Conservation (phyloP, 2,329 filamentous ascomycete genomes). For the Monilinia laxa region DNA sequence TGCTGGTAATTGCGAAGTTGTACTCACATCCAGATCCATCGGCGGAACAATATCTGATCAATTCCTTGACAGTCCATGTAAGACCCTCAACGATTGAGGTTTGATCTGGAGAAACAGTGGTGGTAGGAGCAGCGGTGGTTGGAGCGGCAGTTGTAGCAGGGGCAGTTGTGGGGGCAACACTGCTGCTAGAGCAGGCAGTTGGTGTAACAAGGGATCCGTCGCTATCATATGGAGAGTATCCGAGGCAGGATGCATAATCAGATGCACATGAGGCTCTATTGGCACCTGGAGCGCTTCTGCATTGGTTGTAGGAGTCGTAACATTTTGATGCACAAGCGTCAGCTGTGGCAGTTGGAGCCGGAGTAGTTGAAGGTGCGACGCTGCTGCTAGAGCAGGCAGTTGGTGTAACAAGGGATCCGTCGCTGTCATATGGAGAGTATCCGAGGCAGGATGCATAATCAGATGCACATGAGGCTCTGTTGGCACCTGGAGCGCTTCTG, state of each 20-base stretch:
- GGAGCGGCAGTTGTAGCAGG: not conserved
- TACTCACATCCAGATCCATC: conserved; percentile 14
- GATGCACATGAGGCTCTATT: not conserved
- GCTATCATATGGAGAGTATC: not conserved
- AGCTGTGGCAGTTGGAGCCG: not conserved
- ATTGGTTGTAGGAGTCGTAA: not conserved
- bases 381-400: not conserved
- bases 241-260: conserved; percentile 3
- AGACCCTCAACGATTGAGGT: not conserved
- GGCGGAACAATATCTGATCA: conserved; percentile 2
- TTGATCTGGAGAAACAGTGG: not conserved
- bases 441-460: conserved; percentile 6
- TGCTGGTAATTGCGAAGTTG: conserved; percentile 5
- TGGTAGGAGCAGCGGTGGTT: not conserved
- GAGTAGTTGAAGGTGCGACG: too few relatives aligned
- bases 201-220: not conserved
- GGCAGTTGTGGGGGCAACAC: not conserved
- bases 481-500: conserved; percentile 1
- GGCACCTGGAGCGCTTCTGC: not conserved
- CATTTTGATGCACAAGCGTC: conserved; percentile 5
- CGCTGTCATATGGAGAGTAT: not conserved
- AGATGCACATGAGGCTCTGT: not conserved
- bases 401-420: not conserved
- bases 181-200: not conserved
- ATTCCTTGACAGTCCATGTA: conserved; percentile 8